Base-by-base conservation (phyloP, 257 asterid genomes). In the Salvia splendens region DNA sequence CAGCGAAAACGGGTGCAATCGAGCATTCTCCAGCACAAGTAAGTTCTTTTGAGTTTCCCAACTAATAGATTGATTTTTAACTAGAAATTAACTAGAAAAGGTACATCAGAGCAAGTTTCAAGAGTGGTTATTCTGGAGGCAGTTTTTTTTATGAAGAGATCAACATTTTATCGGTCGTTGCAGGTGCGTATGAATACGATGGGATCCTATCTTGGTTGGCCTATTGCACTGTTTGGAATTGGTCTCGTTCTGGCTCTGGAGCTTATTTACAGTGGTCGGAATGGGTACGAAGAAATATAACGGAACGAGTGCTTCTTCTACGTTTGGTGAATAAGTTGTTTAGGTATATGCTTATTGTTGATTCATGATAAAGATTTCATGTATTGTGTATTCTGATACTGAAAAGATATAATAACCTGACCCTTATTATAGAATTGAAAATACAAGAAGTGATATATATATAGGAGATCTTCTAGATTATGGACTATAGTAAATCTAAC, bases 221-320 rank as follows among this genome's bases (percentile, higher is more conserved):
- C 68, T 14, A 45, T 76, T 46, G 72, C 74, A 10, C 35, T 78
- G 69, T 68, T 80, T 9, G 84, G 78, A 56, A 65, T 67, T 7
- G 79, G 67, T 5, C 32, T 73, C 33, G 3, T 80, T 46, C 59
- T 77, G 10, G 73, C 9, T 61, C 20, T 79, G 52, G 63, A 65
- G 46, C 30, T 78, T 30, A 53, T 49, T 61, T 42, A 61, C 35
- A 80, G 30, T 8, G 60, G 51, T 43, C 65, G 42, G 65, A 69
- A 49, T 32, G 84, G 81, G 24, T 87, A 84, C 47, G 86, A 75
- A 73, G 56, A 79, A 12, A 49, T 35, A 59, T 84, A 70, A 32
- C 6, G 4, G 54, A n/a, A 17, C 69, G 77, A 83, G 77, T 79
- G 58, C 53, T 68, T 52, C 69, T 32, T 38, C 61, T 24, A n/a